A percentile compares a stretch with the other conserved stretches of the same genome.
These are phyloP conservation scores for Psilocybe azurescens DNA, from an alignment of 768 basidiomycete species.

Conservation along the genomic window DNA sequence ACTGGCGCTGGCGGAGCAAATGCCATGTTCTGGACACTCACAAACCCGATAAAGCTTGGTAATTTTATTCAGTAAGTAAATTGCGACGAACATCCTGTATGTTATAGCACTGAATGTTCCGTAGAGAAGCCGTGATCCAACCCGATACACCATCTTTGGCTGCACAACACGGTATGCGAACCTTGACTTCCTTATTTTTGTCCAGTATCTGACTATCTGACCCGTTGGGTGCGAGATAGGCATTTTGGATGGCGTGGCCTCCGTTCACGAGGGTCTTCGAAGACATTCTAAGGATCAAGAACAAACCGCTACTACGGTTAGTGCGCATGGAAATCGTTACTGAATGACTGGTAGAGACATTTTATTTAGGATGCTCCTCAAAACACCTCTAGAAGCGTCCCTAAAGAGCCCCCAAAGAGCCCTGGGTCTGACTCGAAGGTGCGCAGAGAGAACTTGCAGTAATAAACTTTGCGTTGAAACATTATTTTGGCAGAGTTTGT, in stretches of 20 bases:
- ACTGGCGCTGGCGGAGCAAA: conserved; percentile 45
- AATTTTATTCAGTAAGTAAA: conserved; percentile 51
- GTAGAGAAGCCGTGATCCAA: not conserved
- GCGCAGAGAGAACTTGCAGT: not conserved
- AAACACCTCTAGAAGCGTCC: not conserved
- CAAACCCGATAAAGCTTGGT: conserved; percentile 49
- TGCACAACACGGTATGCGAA: conserved; percentile 7
- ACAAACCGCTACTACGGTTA: not conserved
- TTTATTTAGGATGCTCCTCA: not conserved
- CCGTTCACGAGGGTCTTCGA: conserved; percentile 51
- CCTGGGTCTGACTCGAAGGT: conserved; percentile 9
- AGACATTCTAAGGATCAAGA: conserved; percentile 39
- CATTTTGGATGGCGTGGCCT: conserved; percentile 44
- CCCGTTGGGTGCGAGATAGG: conserved; percentile 28
- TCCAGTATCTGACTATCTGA: not conserved
- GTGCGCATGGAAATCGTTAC: not conserved
- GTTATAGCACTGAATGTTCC: not conserved
- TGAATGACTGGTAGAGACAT: not conserved
- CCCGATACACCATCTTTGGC: not conserved
- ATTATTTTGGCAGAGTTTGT: not conserved
- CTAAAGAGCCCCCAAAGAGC: not conserved
- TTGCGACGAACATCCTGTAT: not conserved
- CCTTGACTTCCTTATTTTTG: too few relatives aligned
- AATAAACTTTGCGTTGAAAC: not conserved
- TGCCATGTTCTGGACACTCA: conserved; percentile 56